Base-by-base conservation (phyloP, 306 rosid species). In the Pyrus bretschneideri region DNA sequence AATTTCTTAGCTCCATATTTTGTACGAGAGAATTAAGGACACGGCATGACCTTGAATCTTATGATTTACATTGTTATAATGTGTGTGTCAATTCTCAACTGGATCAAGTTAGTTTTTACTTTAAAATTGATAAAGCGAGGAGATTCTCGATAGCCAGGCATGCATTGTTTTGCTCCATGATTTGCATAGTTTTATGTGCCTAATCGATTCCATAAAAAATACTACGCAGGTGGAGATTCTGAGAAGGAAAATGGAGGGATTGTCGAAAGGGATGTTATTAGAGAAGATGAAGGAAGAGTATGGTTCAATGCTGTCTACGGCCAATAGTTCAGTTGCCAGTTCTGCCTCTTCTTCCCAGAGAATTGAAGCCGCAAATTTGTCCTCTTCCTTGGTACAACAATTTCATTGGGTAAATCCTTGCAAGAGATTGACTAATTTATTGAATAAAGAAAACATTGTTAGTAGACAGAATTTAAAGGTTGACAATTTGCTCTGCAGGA, bases 241-340 rank as follows among this genome's bases (percentile, higher is more conserved):
- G 79, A 90, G 87, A 77, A 90, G 91, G 79, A 95, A 89, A 84
- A 90, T 95, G 98, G 97, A 95, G 71, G 93, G 88, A 67, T 78
- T 92, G 78, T 95, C 98, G 42, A 87, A 87, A 73, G 98, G 97
- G 59, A 81, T 85, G 68, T 80, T 92, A 64, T 83, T 95, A 45
- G 88, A 88, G 79, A 90, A 89, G 81, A 95, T 95, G 93, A 88
- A 88, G 85, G 96, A 95, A 81, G 98, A 92, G 75, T 95, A 89
- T 73, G 86, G 92, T n/a, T 92, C 98, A 17, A 76, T 89, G 85
- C 87, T 88, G 35, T 91, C 87, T 23, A 79, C 92, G 25, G 87
- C 91, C 72, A 88, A 70, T 74, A 76, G 79, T 61, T 90, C 91
- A 23, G 85, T 63, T 58, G 60, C 90, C 9, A 88, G 85, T 82